phyloP scores from a whole-genome alignment of 805 yeast species.

The Candida maesae region DNA sequence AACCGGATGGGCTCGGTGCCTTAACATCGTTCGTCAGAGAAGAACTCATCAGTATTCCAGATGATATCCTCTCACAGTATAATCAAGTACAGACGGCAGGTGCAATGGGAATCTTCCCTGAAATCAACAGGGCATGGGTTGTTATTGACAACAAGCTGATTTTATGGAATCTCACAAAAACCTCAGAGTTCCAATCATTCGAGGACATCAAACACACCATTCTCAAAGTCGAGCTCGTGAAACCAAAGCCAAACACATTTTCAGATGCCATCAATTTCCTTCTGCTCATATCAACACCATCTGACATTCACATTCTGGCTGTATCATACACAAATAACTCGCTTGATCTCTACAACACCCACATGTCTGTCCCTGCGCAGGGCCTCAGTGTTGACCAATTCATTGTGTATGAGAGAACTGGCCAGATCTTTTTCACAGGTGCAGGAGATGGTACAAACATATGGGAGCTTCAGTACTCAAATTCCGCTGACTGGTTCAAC shows the following conservation, averaged over 20 bases:
- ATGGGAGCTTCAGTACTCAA: conserved; percentile 85
- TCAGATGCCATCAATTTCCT: conserved; percentile 71
- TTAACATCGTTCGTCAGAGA: conserved; percentile 78
- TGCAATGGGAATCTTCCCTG: conserved; percentile 80
- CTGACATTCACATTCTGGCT: conserved; percentile 73
- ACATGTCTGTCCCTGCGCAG: conserved; percentile 71
- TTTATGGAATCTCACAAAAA: conserved; percentile 73
- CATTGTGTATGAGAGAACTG: conserved; percentile 54
- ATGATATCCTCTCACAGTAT: conserved; percentile 69
- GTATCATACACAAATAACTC: conserved; percentile 52
- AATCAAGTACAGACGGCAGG: conserved; percentile 62
- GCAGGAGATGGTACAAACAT: conserved; percentile 70
- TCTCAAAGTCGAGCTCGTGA: conserved; percentile 68
- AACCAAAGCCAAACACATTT: conserved; percentile 79
- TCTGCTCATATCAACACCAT: conserved; percentile 74
- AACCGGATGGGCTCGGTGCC: conserved; percentile 39
- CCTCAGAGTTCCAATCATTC: conserved; percentile 69
- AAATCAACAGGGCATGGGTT: conserved; percentile 81
- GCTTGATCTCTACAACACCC: conserved; percentile 75
- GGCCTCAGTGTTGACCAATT: conserved; percentile 72
- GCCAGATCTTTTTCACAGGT: conserved; percentile 85
- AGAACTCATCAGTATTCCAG: conserved; percentile 70
- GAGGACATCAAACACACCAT: conserved; percentile 82
- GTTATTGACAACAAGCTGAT: conserved; percentile 75
- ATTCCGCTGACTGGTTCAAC: conserved; percentile 81